phyloP scores from a whole-genome alignment of 345 rosid species.

The Eucalyptus pauciflora region DNA sequence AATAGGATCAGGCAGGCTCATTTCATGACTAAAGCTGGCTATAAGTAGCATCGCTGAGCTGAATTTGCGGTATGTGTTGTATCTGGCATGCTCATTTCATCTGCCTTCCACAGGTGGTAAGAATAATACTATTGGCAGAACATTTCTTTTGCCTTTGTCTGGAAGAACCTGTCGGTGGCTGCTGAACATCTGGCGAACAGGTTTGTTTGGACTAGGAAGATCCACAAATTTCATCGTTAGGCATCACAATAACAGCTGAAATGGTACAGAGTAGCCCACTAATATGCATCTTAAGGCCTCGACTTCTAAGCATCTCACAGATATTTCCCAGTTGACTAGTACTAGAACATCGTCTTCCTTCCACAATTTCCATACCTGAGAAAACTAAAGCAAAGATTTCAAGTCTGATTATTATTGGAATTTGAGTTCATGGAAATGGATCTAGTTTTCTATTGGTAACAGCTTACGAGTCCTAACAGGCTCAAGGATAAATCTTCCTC shows the following conservation, averaged over 20 bases:
- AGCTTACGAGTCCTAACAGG: constrained; percentile 20
- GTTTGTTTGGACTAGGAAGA: constrained; percentile 2
- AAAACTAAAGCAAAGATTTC: neutral
- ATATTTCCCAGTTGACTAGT: neutral
- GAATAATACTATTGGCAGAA: neutral
- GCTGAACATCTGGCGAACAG: neutral
- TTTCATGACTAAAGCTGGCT: neutral
- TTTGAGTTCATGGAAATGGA: neutral
- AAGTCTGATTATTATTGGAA: neutral
- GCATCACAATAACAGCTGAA: constrained; percentile 5
- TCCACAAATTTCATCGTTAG: neutral
- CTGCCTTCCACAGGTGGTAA: neutral
- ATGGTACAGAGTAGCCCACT: neutral
- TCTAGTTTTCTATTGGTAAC: neutral
- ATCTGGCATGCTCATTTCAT: neutral
- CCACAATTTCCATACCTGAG: constrained; percentile 5
- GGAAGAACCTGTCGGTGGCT: neutral
- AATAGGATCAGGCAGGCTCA: neutral
- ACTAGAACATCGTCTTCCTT: neutral
- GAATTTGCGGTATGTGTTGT: neutral
- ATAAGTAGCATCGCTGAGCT: neutral
- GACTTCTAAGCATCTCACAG: neutral
- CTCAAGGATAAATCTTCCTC: constrained; percentile 1
- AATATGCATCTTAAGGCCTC: neutral
- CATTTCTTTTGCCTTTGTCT: neutral